These are phyloP conservation scores for Sutorius eximius DNA, from an alignment of 1,284 basidiomycete species.

Conservation along the genomic window DNA sequence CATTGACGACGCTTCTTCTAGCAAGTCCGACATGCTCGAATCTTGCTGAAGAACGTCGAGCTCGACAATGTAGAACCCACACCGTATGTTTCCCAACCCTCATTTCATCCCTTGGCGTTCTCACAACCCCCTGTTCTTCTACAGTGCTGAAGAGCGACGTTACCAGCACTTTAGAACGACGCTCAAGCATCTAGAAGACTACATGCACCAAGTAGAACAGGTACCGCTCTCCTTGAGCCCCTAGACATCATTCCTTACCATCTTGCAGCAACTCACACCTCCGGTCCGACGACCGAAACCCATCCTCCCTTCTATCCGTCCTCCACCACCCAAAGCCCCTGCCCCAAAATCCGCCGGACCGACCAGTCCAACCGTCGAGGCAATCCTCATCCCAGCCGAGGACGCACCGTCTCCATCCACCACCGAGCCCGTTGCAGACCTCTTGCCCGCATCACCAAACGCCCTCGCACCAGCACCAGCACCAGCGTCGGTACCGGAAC, in stretches of 20 bases:
- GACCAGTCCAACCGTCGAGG: constrained; percentile 18
- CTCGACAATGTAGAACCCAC: constrained; percentile 44
- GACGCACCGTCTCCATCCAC: constrained; percentile 5
- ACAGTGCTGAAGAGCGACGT: constrained; percentile 41
- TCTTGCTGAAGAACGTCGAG: constrained; percentile 58
- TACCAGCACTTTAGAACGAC: constrained; percentile 48
- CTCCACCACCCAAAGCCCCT: constrained; percentile 20
- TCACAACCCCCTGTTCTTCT: not conserved
- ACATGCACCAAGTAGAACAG: constrained; percentile 50
- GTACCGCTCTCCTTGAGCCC: constrained; percentile 32
- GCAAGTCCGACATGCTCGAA: constrained; percentile 64
- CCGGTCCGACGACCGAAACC: constrained; percentile 41
- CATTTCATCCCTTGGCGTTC: not conserved
- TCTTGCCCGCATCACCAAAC: constrained; percentile 22
- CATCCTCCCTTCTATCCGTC: constrained; percentile 36
- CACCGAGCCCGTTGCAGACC: not conserved
- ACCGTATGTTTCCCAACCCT: constrained; percentile 39
- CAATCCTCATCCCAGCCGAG: constrained; percentile 28
- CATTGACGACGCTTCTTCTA: constrained; percentile 26
- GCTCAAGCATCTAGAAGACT: constrained; percentile 53
- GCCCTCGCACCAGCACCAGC: not conserved
- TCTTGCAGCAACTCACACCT: constrained; percentile 39
- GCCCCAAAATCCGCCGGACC: not conserved
- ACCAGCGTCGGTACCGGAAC: no score
- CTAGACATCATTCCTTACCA: not conserved